These are phyloP conservation scores for Didymella sp. DNA, from an alignment of 2,329 filamentous ascomycete genomes.

Conservation along the genomic window DNA sequence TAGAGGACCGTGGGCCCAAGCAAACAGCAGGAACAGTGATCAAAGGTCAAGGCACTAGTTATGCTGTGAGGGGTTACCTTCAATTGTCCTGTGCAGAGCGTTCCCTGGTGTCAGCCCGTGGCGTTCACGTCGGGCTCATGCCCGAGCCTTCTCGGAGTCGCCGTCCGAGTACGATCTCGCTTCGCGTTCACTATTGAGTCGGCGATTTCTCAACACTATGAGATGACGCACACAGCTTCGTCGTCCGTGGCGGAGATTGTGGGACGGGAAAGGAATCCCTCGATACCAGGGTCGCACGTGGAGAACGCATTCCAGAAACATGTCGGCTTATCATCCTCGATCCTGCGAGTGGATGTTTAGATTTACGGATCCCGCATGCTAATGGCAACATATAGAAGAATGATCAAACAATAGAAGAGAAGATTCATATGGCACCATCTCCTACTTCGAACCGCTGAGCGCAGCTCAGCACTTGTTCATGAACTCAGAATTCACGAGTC, in stretches of 20 bases:
- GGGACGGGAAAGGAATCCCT: not conserved
- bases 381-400: not conserved
- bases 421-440: not conserved
- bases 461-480: not conserved
- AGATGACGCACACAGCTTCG: not conserved
- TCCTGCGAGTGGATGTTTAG: not conserved
- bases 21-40: not conserved
- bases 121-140: not conserved
- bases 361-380: not conserved
- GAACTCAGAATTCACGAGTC: not conserved
- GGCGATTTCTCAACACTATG: not conserved
- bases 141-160: not conserved
- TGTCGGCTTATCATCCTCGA: not conserved
- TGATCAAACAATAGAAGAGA: not conserved
- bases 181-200: not conserved
- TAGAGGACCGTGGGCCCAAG: not conserved
- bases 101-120: too few relatives aligned
- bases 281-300: not conserved
- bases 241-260: not conserved
- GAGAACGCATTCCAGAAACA: not conserved
- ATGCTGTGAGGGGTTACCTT: not conserved
- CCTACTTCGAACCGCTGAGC: not conserved
- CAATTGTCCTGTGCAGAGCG: not conserved
- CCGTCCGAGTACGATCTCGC: not conserved
- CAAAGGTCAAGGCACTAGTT: not conserved